Evolutionary conservation across 768 basidiomycete genomes (phyloP).

Genomic region (Pleurotus salmoneostramineus): DNA sequence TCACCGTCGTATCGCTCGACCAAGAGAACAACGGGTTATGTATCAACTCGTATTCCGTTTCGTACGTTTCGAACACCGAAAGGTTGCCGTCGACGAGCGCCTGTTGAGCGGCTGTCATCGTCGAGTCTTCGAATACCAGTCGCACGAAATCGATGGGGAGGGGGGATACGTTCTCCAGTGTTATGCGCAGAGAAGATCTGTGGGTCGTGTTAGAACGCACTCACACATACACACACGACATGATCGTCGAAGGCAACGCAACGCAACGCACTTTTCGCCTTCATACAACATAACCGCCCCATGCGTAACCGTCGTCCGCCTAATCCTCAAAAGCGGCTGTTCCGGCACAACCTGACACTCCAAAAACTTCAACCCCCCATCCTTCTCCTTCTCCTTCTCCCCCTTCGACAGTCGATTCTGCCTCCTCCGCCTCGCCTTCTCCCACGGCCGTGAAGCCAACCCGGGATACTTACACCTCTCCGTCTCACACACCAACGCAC

Average conservation of each 20-base stretch:
- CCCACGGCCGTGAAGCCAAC: conserved; percentile 66
- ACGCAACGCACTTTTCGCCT: conserved; percentile 73
- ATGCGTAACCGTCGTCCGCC: conserved; percentile 86
- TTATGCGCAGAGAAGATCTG: conserved; percentile 82
- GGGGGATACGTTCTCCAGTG: conserved; percentile 84
- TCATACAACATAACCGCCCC: conserved; percentile 94
- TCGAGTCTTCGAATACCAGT: conserved; percentile 89
- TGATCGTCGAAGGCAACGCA: background rate
- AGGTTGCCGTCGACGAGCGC: conserved; percentile 77
- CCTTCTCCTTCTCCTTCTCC: too few relatives aligned
- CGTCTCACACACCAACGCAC: conserved; percentile 58
- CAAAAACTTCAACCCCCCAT: conserved; percentile 45
- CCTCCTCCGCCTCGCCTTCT: conserved; percentile 41
- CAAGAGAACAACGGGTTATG: conserved; percentile 81
- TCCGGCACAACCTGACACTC: conserved; percentile 83
- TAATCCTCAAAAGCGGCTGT: conserved; percentile 84
- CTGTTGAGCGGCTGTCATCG: conserved; percentile 70
- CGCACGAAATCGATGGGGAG: conserved; percentile 83
- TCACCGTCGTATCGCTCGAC: conserved; percentile 45
- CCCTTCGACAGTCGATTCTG: conserved; percentile 16
- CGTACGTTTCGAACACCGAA: conserved; percentile 83
- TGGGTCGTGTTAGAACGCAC: conserved; percentile 8
- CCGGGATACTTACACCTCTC: conserved; percentile 74
- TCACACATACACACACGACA: too few relatives aligned
- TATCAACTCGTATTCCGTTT: conserved; percentile 80